Percentiles rank a stretch among this genome's conserved stretches.
These are phyloP conservation scores for Chaetomium fimeti DNA, from an alignment of 495 filamentous ascomycete species.

Conservation along the genomic window DNA sequence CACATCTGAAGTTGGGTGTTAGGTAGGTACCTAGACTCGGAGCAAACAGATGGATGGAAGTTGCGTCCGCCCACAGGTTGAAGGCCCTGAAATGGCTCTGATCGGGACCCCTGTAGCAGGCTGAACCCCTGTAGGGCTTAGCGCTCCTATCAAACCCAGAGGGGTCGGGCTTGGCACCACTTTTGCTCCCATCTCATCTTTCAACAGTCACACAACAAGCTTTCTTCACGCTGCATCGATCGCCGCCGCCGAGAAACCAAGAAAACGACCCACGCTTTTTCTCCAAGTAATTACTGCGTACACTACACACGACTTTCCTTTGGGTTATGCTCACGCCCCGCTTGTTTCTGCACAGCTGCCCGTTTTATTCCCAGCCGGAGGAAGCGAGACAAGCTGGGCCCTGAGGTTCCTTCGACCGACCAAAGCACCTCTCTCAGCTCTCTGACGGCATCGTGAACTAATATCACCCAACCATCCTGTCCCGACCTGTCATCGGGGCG, in stretches of 20 bases:
- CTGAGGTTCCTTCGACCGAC: neutral
- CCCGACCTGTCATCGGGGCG: neutral
- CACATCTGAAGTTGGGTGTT: neutral
- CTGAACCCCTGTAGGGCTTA: neutral
- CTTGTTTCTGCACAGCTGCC: neutral
- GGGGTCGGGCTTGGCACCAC: neutral
- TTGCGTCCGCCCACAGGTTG: neutral
- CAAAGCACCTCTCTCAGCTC: neutral
- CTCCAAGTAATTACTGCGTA: too few species aligned
- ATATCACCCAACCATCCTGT: neutral
- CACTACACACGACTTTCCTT: neutral
- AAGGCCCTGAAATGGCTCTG: neutral
- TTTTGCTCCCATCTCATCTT: neutral
- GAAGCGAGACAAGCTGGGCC: neutral
- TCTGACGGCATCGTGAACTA: slow-evolving; percentile 5
- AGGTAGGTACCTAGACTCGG: neutral
- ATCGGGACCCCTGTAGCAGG: slow-evolving; percentile 1
- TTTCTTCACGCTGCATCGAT: slow-evolving; percentile 7
- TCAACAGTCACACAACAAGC: slow-evolving; percentile 4
- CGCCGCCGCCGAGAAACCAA: slow-evolving; percentile 8
- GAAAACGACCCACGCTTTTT: neutral
- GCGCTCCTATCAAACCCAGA: neutral
- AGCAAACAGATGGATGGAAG: neutral
- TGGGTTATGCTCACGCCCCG: neutral
- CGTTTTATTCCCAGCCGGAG: neutral